Conservation (phyloP, 2,329 filamentous ascomycete genomes). For the Massarina eburnea region DNA sequence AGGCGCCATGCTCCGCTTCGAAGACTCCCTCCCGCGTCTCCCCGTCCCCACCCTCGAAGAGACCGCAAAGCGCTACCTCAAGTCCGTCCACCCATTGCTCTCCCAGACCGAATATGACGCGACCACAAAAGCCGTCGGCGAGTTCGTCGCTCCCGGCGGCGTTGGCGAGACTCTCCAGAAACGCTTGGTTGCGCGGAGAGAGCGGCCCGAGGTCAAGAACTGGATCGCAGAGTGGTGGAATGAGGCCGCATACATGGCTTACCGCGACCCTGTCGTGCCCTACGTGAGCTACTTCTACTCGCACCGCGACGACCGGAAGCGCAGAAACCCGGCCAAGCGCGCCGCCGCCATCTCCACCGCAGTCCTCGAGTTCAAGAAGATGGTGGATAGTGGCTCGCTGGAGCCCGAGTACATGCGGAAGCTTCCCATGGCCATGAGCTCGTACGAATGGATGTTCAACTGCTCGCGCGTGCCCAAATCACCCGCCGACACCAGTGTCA, state of each 20-base stretch:
- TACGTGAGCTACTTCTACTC: conserved; percentile 99
- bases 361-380: conserved; percentile 88
- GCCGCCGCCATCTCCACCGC: conserved; percentile 87
- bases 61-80: conserved; percentile 77
- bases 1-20: conserved; percentile 79
- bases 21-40: conserved; percentile 78
- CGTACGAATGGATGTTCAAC: conserved; percentile 99
- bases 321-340: conserved; percentile 86
- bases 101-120: conserved; percentile 67
- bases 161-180: conserved; percentile 83
- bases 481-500: conserved; percentile 79
- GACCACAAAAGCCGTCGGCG: conserved; percentile 80
- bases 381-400: conserved; percentile 77
- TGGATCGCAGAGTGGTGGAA: conserved; percentile 99
- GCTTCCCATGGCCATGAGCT: conserved; percentile 96
- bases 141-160: conserved; percentile 86
- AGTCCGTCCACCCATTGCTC: conserved; percentile 75
- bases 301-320: conserved; percentile 86
- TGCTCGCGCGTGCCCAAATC: conserved; percentile 80
- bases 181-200: conserved; percentile 75
- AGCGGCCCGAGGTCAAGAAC: conserved; percentile 81
- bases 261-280: conserved; percentile 93
- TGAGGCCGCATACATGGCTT: conserved; percentile 84
- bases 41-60: conserved; percentile 82
- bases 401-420: conserved; percentile 99